These are phyloP conservation scores for Cladosporium colombiae DNA, from an alignment of 2,329 filamentous ascomycete species.

Conservation along the genomic window DNA sequence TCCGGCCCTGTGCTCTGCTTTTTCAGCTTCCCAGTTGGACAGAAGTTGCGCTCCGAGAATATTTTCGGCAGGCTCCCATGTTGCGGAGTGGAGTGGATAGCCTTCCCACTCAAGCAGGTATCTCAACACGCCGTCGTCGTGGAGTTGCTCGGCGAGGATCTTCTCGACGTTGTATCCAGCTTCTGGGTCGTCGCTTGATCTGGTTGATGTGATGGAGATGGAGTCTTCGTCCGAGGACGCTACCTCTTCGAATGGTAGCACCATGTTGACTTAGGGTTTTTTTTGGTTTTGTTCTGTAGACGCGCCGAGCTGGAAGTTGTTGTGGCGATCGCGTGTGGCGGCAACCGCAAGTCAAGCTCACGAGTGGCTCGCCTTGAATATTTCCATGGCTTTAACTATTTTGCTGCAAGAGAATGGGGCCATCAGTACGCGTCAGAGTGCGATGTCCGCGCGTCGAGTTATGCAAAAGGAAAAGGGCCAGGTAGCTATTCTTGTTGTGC, in stretches of 20 bases:
- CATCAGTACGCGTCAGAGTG: not conserved
- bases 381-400: not conserved
- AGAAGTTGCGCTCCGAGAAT: conserved; percentile 24
- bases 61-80: conserved; percentile 35
- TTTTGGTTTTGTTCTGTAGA: not conserved
- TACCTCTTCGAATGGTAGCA: conserved; percentile 22
- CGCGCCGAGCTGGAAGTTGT: not conserved
- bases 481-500: not conserved
- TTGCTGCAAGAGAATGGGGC: not conserved
- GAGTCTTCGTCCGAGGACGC: conserved; percentile 30
- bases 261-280: not conserved
- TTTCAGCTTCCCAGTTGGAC: conserved; percentile 28
- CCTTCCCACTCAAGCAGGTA: conserved; percentile 39
- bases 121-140: conserved; percentile 11
- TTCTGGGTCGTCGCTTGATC: conserved; percentile 25
- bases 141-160: conserved; percentile 31
- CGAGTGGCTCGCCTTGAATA: not conserved
- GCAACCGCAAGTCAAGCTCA: not conserved
- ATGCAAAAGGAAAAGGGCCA: not conserved
- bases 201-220: conserved; percentile 33
- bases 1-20: conserved; percentile 11
- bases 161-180: conserved; percentile 35
- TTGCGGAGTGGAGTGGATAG: conserved; percentile 30
- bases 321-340: not conserved
- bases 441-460: not conserved